Evolutionary conservation across 768 basidiomycete genomes (phyloP).

Genomic region (Phlegmacium glaucopus): DNA sequence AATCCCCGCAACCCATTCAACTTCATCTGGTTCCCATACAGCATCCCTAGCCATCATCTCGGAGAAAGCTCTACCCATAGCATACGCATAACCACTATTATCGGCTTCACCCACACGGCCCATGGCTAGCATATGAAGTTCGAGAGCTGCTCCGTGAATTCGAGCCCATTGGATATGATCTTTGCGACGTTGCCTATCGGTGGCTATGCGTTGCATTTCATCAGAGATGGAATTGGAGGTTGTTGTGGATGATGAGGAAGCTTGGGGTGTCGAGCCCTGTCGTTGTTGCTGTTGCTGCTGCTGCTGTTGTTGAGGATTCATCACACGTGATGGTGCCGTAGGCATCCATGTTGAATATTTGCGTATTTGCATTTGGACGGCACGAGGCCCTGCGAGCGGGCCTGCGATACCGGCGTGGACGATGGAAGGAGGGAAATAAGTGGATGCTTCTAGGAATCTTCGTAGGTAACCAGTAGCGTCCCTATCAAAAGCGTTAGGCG

Average conservation of each 20-base stretch:
- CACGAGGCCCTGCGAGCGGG: constrained; percentile 52
- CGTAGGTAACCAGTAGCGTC: constrained; percentile 42
- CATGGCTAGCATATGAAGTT: constrained; percentile 49
- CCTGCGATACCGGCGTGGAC: constrained; percentile 55
- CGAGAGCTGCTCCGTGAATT: constrained; percentile 61
- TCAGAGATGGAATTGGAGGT: constrained; percentile 42
- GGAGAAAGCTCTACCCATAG: constrained; percentile 45
- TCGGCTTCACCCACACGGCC: constrained; percentile 37
- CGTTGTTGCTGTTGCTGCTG: constrained; percentile 1
- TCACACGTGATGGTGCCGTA: constrained; percentile 14
- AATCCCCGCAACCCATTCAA: constrained; percentile 67
- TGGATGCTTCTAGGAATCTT: constrained; percentile 49
- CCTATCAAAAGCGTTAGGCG: constrained; percentile 27
- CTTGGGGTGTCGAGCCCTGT: neutral
- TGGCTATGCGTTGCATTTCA: constrained; percentile 62
- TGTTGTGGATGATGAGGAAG: constrained; percentile 10
- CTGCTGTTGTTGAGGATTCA: constrained; percentile 7
- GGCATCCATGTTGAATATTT: constrained; percentile 55
- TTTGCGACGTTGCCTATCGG: constrained; percentile 56
- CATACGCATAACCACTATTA: constrained; percentile 40
- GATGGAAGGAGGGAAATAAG: constrained; percentile 45
- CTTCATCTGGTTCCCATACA: constrained; percentile 64
- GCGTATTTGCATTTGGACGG: constrained; percentile 56
- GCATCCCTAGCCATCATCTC: constrained; percentile 63
- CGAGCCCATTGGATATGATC: constrained; percentile 68